Evolutionary conservation across 2,329 filamentous ascomycete species (phyloP).

Genomic region (Fusarium tanahbumbuense): DNA sequence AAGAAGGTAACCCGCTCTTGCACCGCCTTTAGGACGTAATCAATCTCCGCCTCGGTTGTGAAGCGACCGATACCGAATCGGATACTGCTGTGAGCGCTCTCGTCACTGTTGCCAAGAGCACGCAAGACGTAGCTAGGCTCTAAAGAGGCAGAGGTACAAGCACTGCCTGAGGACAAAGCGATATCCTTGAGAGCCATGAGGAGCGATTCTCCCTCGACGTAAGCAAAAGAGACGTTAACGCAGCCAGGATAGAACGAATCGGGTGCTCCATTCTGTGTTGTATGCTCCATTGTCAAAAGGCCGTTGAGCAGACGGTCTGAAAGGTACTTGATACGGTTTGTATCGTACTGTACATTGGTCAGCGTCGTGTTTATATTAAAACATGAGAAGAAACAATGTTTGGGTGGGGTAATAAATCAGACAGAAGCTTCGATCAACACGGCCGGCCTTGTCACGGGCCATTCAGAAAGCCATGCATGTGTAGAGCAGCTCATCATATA

Average conservation of each 20-base stretch:
- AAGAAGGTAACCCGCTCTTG: constrained; percentile 91
- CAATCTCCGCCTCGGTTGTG: constrained; percentile 93
- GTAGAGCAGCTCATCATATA: constrained; percentile 81
- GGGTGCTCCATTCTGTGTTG: constrained; percentile 87
- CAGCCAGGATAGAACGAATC: constrained; percentile 92
- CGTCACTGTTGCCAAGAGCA: constrained; percentile 94
- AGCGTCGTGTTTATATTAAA: constrained; percentile 18
- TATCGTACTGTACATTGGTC: constrained; percentile 79
- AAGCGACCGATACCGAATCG: constrained; percentile 97
- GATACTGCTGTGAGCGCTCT: constrained; percentile 97
- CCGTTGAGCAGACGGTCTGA: constrained; percentile 87
- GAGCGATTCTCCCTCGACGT: constrained; percentile 97
- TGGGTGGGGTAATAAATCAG: constrained; percentile 59
- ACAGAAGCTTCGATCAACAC: constrained; percentile 76
- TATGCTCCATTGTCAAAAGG: constrained; percentile 90
- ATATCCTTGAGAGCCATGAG: constrained; percentile 99
- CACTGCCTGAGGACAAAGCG: constrained; percentile 93
- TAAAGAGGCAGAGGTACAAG: constrained; percentile 95
- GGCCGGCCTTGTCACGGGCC: constrained; percentile 68
- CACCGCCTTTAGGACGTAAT: constrained; percentile 96
- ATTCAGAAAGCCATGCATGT: constrained; percentile 95
- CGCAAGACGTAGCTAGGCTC: constrained; percentile 97
- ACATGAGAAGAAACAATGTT: constrained; percentile 1
- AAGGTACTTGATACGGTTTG: constrained; percentile 82
- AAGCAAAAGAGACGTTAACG: constrained; percentile 98